Evolutionary conservation across 202 grass and related monocot species (phyloP).

Genomic region (Digitaria exilis): DNA sequence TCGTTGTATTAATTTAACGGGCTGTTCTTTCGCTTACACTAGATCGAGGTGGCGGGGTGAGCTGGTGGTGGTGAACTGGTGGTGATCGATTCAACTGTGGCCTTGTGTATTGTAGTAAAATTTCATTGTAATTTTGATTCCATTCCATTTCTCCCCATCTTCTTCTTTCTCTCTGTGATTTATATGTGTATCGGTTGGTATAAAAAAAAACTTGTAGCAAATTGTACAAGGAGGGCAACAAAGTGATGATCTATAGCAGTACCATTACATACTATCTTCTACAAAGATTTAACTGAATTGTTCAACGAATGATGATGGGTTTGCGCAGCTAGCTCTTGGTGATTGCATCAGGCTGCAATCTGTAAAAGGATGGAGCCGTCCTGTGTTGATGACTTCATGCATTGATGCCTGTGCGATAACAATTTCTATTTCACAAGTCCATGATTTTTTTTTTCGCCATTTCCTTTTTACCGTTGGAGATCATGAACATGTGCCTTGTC

Average conservation of each 20-base stretch:
- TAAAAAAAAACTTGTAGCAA: conserved; percentile 5
- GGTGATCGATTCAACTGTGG: conserved; percentile 1
- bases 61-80: not conserved
- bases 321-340: not conserved
- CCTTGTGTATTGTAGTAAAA: conserved; percentile 16
- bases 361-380: not conserved
- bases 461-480: not conserved
- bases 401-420: not conserved
- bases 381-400: not conserved
- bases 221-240: conserved; percentile 33
- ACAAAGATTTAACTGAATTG: not conserved
- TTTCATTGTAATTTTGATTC: conserved; percentile 24
- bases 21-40: conserved; percentile 11
- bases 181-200: not conserved
- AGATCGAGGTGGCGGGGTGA: not conserved
- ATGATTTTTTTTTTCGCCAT: not conserved
- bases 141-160: not conserved
- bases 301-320: not conserved
- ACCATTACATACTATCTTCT: not conserved
- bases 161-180: not conserved
- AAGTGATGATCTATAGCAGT: conserved; percentile 13
- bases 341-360: too few relatives aligned
- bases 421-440: not conserved
- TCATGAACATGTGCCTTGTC: not conserved
- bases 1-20: too few relatives aligned